Base-by-base conservation (phyloP, 176 grass and related monocot species). In the Triticum dicoccoides region DNA sequence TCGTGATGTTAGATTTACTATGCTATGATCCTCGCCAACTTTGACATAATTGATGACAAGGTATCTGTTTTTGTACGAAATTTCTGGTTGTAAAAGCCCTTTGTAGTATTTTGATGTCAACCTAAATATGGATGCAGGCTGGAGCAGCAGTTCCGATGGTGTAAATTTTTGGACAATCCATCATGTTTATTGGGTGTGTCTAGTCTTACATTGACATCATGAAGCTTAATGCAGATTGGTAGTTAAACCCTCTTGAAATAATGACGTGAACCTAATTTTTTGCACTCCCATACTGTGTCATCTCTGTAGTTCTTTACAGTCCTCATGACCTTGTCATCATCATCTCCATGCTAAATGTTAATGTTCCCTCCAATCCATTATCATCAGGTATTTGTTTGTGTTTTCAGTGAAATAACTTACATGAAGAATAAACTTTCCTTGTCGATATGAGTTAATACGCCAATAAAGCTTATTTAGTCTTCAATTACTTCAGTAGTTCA, bases 11-110 rank as follows among this genome's bases (percentile, higher is more conserved):
- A 95, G 86, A 85, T 87, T 80, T 84, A 89, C 70, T 85, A 87
- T 76, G 91, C 80, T 42, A 96, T 86, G n/a, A 59, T 91, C 78
- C 82, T 92, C 32, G 89, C 85, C 11, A 91, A 88, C 47, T 93
- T 91, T 68, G 82, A 80, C 29, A 90, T 78, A 17, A 85, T 84
- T 69, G 85, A 92, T 80, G 83, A 92, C 51, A 92, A 88, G 85
- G 85, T 88, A n/a, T 87, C 66, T 83, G n/a, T 32, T 83, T 17
- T 12, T 41, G 81, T 27, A 65, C 42, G 32, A 68, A 9, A 37
- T 80, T 85, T 54, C 32, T 84, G 4, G 49, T 69, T 78, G 23
- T 38, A 41, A 38, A 44, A 33, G 32, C 11, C 44, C 69, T 58
- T 66, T 49, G 7, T 42, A 18, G 25, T 29, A 78, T 74, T 82